Conservation (phyloP, 2,329 filamentous ascomycete species). For the Colletotrichum chrysophilum region DNA sequence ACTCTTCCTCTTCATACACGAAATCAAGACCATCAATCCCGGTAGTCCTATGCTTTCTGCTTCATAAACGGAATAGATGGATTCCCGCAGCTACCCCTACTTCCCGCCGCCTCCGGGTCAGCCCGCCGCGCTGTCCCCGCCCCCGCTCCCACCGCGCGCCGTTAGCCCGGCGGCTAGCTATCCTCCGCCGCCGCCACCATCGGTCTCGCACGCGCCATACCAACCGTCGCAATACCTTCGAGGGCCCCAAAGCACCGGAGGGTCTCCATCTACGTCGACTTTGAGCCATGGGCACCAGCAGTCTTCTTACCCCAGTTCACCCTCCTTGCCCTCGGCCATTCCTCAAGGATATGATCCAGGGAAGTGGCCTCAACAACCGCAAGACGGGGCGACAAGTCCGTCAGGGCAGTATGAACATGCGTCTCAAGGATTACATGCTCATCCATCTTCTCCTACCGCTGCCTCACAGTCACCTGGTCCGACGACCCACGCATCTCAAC, state of each 20-base stretch:
- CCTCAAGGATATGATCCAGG: background rate
- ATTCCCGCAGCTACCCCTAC: background rate
- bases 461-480: background rate
- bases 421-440: background rate
- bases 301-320: background rate
- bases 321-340: background rate
- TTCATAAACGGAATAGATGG: background rate
- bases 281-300: background rate
- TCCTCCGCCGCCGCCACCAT: background rate
- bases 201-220: background rate
- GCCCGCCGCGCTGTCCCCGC: background rate
- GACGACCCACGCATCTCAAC: background rate
- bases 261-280: background rate
- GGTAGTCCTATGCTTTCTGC: background rate
- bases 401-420: background rate
- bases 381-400: background rate
- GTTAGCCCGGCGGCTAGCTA: background rate
- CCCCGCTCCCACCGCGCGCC: background rate
- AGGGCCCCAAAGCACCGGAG: background rate
- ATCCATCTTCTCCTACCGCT: background rate
- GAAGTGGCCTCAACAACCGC: background rate
- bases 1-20: background rate
- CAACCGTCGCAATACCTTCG: background rate
- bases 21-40: background rate
- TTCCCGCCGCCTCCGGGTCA: slow-evolving; percentile 7